Percentiles rank a stretch among this genome's conserved stretches.
Conservation (phyloP, 192 early-diverging fungal species). For the Fimicolochytrium jonesii region DNA sequence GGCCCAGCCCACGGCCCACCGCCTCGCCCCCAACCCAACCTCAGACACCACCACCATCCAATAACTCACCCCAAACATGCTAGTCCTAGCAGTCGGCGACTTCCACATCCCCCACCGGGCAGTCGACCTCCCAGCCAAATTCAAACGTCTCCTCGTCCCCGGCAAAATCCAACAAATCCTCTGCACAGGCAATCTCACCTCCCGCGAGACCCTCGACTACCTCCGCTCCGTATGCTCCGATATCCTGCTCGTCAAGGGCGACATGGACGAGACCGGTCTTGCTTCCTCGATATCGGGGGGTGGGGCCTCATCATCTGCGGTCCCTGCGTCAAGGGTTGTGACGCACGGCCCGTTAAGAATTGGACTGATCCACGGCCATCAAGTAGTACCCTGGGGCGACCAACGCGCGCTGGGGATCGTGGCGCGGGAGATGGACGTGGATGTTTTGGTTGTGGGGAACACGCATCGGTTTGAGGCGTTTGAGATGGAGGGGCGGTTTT, state of each 20-base stretch:
- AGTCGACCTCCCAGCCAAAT: constrained; percentile 82
- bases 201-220: constrained; percentile 83
- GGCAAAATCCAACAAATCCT: constrained; percentile 97
- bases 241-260: constrained; percentile 73
- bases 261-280: constrained; percentile 57
- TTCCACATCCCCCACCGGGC: constrained; percentile 92
- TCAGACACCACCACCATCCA: not conserved
- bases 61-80: constrained; percentile 28
- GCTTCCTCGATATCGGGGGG: too few relatives aligned
- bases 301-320: too few relatives aligned
- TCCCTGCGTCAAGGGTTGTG: constrained; percentile 47
- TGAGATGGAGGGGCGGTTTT: constrained; percentile 88
- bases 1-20: too few relatives aligned
- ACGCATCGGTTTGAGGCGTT: constrained; percentile 90
- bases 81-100: constrained; percentile 89
- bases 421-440: constrained; percentile 87
- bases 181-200: constrained; percentile 84
- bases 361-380: constrained; percentile 83
- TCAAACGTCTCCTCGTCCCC: constrained; percentile 84
- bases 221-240: constrained; percentile 76
- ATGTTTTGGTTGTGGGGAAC: constrained; percentile 82
- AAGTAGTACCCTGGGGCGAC: constrained; percentile 69
- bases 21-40: too few relatives aligned
- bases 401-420: constrained; percentile 41
- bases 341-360: constrained; percentile 40